Evolutionary conservation across 2,329 filamentous ascomycete genomes (phyloP), one percentile per base, ranked within the genome.

Genomic region (Aureobasidium pullulans): DNA sequence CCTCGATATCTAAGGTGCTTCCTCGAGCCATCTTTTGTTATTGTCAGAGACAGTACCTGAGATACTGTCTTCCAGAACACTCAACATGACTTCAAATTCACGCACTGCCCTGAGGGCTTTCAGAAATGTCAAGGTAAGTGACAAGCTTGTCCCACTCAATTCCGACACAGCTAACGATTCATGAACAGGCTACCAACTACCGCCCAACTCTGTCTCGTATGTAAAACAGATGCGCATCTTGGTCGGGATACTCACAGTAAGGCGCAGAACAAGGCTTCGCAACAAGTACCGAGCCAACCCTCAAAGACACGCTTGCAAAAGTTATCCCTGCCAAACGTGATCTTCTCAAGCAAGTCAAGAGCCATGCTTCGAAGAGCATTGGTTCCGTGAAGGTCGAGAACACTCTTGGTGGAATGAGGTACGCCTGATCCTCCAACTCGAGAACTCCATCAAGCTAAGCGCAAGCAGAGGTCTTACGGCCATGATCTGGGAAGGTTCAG

Each of bases 401-500:
- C 76, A 90, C 90, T 23, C 84, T 97, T 67, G 94, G 94, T 68
- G 94, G 94, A 70, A 97, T 97, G 94, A 89, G 92, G 78, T 82
- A 75, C 16, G 65, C 34, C 11, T 46, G 32, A 19, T 5, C 29
- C 11, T 28, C 9, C 15, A 54, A 5, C 16, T 31, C 3, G 1
- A 34, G 5, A 10, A 29, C 39, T 16, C 5, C 13, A 13, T 34
- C 34, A n/a, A 44, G 43, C 39, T 62, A 53, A 60, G 34, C 47
- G 10, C 15, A 15, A 15, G 29, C 40, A 83, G 80, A 75, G 93
- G 93, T 40, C 84, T 99, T 66, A 96, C 96, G 78, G 89, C 92
- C 66, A 96, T 99, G 91, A 84, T 99, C 58, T 99, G 94, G 94
- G 94, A 99, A 76, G 94, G 94, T 48, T 96, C 92, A 10, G 93